These are phyloP conservation scores for Globisporangium acanthophoron DNA, from an alignment of 352 stramenopile species.

Conservation along the genomic window DNA sequence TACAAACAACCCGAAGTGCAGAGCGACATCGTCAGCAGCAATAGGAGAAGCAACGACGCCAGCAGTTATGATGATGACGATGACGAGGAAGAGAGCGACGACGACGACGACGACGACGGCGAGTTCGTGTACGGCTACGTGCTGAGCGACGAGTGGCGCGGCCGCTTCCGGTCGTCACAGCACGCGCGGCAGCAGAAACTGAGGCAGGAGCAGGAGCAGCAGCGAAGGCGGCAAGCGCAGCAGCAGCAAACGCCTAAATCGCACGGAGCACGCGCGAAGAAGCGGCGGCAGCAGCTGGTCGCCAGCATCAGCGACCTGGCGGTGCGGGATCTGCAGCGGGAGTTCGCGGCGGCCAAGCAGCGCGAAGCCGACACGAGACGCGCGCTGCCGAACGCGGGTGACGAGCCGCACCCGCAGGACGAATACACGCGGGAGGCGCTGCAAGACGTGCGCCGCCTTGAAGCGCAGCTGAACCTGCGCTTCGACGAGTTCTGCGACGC, in stretches of 20 bases:
- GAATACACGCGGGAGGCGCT: neutral
- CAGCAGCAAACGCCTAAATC: neutral
- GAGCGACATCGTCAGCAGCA: neutral
- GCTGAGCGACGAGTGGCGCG: conserved; percentile 66
- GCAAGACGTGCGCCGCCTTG: conserved; percentile 21
- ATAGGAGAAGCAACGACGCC: neutral
- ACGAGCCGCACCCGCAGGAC: neutral
- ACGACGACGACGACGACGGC: conserved; percentile 17
- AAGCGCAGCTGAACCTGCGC: conserved; percentile 40
- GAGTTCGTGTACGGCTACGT: conserved; percentile 75
- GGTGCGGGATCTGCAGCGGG: conserved; percentile 29
- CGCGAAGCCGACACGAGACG: conserved; percentile 29
- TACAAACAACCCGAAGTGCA: neutral
- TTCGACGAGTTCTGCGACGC: conserved; percentile 70
- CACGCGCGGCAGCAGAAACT: conserved; percentile 16
- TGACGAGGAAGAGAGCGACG: conserved; percentile 10
- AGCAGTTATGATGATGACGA: conserved; percentile 3
- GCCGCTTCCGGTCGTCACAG: conserved; percentile 29
- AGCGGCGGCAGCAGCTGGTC: conserved; percentile 1
- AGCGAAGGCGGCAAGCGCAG: neutral
- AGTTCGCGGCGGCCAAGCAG: conserved; percentile 31
- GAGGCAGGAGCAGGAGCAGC: conserved; percentile 7
- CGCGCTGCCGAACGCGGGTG: conserved; percentile 4
- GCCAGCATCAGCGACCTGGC: conserved; percentile 13
- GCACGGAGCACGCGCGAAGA: neutral